These are phyloP conservation scores for Emericellopsis atlantica DNA, from an alignment of 2,329 filamentous ascomycete genomes.

Conservation along the genomic window DNA sequence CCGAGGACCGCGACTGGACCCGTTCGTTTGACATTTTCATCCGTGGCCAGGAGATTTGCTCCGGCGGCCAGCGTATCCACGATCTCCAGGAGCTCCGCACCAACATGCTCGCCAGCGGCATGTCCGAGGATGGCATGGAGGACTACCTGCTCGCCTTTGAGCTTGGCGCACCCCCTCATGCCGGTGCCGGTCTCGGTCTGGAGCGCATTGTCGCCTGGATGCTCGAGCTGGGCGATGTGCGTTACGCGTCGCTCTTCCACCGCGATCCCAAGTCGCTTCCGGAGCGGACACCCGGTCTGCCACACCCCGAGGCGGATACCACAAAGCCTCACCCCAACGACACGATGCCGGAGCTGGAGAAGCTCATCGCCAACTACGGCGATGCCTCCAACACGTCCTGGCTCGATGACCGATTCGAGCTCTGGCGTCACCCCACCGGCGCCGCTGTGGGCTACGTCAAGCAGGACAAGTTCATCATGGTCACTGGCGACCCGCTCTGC, in stretches of 20 bases:
- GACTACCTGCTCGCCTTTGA: constrained; percentile 85
- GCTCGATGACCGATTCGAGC: constrained; percentile 77
- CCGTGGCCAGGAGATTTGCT: constrained; percentile 83
- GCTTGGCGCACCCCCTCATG: constrained; percentile 79
- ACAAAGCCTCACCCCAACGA: constrained; percentile 30
- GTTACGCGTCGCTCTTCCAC: constrained; percentile 76
- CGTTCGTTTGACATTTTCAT: constrained; percentile 96
- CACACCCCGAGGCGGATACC: constrained; percentile 81
- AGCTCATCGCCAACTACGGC: constrained; percentile 89
- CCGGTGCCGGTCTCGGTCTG: constrained; percentile 78
- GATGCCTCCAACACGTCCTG: constrained; percentile 91
- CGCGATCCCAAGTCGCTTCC: constrained; percentile 83
- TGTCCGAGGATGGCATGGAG: constrained; percentile 72
- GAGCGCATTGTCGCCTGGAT: constrained; percentile 82
- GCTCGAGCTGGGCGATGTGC: constrained; percentile 77
- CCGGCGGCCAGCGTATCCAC: constrained; percentile 87
- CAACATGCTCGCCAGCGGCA: constrained; percentile 63
- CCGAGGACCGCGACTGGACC: constrained; percentile 58
- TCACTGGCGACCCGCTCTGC: constrained; percentile 79
- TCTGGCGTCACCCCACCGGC: constrained; percentile 78
- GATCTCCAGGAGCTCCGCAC: constrained; percentile 61
- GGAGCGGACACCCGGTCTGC: constrained; percentile 50
- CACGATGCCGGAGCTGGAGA: constrained; percentile 62
- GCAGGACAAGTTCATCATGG: constrained; percentile 65
- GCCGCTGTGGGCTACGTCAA: constrained; percentile 77